Conservation (phyloP, 2,329 filamentous ascomycete species). For the Paramyrothecium roridum region DNA sequence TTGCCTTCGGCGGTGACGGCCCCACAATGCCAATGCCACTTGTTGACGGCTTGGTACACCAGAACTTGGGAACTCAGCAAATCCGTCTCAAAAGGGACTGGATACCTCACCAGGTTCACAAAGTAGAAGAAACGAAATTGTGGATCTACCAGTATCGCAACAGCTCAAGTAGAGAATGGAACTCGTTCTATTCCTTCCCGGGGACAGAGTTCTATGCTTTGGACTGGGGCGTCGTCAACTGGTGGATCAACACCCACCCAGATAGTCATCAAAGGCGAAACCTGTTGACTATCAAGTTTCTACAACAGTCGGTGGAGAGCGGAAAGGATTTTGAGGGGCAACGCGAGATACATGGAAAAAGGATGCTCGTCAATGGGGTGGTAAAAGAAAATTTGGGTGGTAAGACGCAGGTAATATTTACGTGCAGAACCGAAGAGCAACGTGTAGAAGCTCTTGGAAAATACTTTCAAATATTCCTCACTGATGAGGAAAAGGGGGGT, state of each 20-base stretch:
- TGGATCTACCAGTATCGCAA: constrained; percentile 65
- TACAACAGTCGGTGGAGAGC: constrained; percentile 36
- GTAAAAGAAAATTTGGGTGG: constrained; percentile 18
- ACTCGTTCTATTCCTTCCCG: constrained; percentile 62
- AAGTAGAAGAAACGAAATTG: constrained; percentile 35
- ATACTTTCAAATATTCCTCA: constrained; percentile 46
- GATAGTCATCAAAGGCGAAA: constrained; percentile 50
- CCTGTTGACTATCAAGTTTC: constrained; percentile 50
- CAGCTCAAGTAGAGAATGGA: constrained; percentile 46
- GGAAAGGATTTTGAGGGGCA: constrained; percentile 24
- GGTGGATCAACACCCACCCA: constrained; percentile 45
- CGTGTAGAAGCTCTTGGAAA: constrained; percentile 42
- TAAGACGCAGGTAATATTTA: constrained; percentile 9
- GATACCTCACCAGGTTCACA: constrained; percentile 38
- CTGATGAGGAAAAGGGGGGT: constrained; percentile 14
- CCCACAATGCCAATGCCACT: constrained; percentile 56
- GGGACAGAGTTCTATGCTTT: constrained; percentile 54
- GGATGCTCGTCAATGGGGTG: constrained; percentile 16
- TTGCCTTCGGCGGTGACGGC: constrained; percentile 64
- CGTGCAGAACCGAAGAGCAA: constrained; percentile 42
- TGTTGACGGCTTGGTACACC: constrained; percentile 32
- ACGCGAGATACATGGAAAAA: constrained; percentile 16
- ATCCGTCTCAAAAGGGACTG: constrained; percentile 48
- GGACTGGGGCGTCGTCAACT: constrained; percentile 60
- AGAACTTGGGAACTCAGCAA: constrained; percentile 52